Evolutionary conservation across 371 early-diverging fungal species (phyloP).

Genomic region (Rhizoclosmatium hyalinum): DNA sequence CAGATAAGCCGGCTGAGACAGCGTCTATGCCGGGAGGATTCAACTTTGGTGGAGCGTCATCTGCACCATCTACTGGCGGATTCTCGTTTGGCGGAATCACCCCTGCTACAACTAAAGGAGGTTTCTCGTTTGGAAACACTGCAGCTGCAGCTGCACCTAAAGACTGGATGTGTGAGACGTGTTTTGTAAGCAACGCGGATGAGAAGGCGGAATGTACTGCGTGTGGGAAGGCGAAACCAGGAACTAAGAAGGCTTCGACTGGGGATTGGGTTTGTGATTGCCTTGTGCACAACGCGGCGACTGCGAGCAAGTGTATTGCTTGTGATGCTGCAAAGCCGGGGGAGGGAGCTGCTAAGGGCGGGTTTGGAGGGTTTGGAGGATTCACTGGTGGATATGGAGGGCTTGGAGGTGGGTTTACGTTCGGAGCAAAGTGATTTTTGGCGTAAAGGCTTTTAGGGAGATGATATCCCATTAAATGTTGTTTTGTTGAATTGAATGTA

Average conservation of each 20-base stretch:
- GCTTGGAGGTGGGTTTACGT: background rate
- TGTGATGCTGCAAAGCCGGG: constrained; percentile 5
- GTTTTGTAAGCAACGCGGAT: background rate
- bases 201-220: background rate
- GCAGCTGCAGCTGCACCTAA: background rate
- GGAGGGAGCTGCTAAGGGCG: background rate
- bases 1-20: background rate
- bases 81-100: no score
- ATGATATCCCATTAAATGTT: background rate
- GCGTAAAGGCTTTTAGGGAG: background rate
- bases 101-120: no score
- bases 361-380: background rate
- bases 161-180: background rate
- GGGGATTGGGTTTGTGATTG: background rate
- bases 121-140: background rate
- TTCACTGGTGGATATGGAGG: no score
- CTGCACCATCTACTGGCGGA: no score
- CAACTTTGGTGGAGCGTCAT: background rate
- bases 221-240: background rate
- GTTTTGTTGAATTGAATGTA: background rate
- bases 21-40: constrained; percentile 9
- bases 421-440: background rate
- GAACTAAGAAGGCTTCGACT: background rate
- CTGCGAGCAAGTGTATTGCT: background rate
- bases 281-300: background rate